Evolutionary conservation across 2,329 filamentous ascomycete species (phyloP).

Genomic region (Monilinia aucupariae): DNA sequence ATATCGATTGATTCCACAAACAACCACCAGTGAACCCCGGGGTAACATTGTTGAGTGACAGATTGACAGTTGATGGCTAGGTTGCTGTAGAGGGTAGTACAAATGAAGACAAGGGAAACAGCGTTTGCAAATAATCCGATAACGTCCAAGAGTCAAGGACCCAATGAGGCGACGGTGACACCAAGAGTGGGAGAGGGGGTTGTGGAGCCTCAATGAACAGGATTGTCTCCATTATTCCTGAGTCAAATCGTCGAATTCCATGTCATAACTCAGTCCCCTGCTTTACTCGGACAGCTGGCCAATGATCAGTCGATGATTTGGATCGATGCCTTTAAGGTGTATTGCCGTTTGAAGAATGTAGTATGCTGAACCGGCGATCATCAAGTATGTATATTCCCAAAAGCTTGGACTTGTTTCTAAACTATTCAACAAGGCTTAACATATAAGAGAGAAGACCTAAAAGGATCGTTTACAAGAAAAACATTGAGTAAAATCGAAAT

Average conservation of each 20-base stretch:
- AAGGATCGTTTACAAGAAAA: no score
- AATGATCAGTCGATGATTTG: neutral
- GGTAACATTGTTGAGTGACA: conserved; percentile 7
- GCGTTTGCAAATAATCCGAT: neutral
- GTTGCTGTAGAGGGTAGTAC: neutral
- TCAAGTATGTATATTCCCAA: neutral
- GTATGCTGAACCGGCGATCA: neutral
- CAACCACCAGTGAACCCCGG: no score
- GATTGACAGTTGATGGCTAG: conserved; percentile 11
- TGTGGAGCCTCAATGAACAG: conserved; percentile 15
- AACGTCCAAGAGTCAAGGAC: conserved; percentile 3
- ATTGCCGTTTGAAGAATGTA: conserved; percentile 10
- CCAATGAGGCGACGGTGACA: conserved; percentile 1
- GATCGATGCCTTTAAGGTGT: no score
- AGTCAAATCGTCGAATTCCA: neutral
- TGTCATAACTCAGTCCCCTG: neutral
- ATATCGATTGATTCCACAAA: conserved; percentile 1
- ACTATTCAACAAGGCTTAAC: no score
- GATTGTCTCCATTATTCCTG: conserved; percentile 8
- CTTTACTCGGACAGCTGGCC: neutral
- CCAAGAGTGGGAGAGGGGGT: neutral
- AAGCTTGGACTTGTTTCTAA: neutral
- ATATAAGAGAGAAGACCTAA: no score
- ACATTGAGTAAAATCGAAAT: no score
- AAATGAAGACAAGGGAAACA: neutral